A percentile compares a stretch with the other conserved stretches of the same genome.
These are phyloP conservation scores for Ganoderma lucidum DNA, from an alignment of 1,284 basidiomycete species.

Conservation along the genomic window DNA sequence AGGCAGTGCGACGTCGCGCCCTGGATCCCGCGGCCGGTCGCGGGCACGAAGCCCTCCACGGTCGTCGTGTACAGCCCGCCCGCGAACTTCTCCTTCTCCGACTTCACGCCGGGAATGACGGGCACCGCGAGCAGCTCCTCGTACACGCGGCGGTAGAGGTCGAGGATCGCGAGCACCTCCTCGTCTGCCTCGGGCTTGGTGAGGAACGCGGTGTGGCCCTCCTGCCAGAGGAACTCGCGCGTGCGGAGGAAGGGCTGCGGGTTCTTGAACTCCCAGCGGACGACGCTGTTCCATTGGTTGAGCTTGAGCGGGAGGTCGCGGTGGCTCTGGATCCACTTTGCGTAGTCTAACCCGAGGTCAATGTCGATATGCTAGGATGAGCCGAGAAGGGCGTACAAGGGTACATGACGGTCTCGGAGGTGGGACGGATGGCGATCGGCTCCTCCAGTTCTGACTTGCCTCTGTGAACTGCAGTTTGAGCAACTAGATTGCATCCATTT, in stretches of 20 bases:
- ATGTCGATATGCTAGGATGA: no score
- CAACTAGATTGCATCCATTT: background rate
- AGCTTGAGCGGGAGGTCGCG: constrained; percentile 97
- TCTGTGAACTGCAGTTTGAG: constrained; percentile 48
- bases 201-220: constrained; percentile 96
- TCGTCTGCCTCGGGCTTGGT: constrained; percentile 89
- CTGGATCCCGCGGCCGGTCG: constrained; percentile 97
- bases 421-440: constrained; percentile 97
- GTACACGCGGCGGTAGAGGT: constrained; percentile 96
- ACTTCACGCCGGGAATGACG: constrained; percentile 96
- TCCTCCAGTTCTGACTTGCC: constrained; percentile 95
- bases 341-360: constrained; percentile 66
- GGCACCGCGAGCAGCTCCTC: constrained; percentile 97
- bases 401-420: constrained; percentile 98
- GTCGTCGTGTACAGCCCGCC: constrained; percentile 99
- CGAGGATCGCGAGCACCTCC: constrained; percentile 95
- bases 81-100: constrained; percentile 99
- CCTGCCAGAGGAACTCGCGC: constrained; percentile 99
- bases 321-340: constrained; percentile 98
- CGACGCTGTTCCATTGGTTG: constrained; percentile 99
- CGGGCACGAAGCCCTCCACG: constrained; percentile 97
- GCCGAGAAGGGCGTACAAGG: constrained; percentile 68
- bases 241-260: constrained; percentile 99
- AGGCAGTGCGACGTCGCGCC: constrained; percentile 98
- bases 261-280: constrained; percentile 99